Base-by-base conservation (phyloP, 2,329 filamentous ascomycete genomes). In the Paecilomyces sp. region DNA sequence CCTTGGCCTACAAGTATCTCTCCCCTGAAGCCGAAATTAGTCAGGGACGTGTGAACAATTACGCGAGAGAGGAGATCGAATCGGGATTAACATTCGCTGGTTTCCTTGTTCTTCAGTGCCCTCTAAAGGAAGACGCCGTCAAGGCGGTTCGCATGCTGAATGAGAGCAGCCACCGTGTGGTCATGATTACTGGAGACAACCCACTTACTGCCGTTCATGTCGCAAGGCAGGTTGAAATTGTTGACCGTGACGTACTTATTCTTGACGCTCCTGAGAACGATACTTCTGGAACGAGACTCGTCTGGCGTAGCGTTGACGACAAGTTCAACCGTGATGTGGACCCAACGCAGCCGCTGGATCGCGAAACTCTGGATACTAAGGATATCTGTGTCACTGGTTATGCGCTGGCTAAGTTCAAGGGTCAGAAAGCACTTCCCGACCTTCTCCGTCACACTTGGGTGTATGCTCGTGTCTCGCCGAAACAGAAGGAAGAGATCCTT, bases 111-210 rank as follows among this genome's bases (percentile, higher is more conserved):
- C 82, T 99, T 31, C 93, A 97, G 74, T 97, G 92, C 69, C 94
- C 94, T 4, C 82, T 99, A 60, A 99, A 99, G 78, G 92, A 96
- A 28, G 94, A 99, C 74, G 94, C 94, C 54, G 90, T 95, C 77
- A 88, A 94, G 73, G 88, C 94, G 47, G 91, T 99, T 50, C 91
- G 89, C 65, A 97, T 97, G 91, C 84, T 99, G 67, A 99, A 97
- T 72, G 94, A 99, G 80, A 97, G 93, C 77, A 97, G 92, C 77
- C 94, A 99, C 76, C 91, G 94, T 67, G 92, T 96, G 54, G 90
- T 99, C 67, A 99, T 99, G 94, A 99, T 99, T 66, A 99, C 94
- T 61, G 94, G 94, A 72, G 94, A 99, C 75, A 99, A 99, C 74
- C 93, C 94, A 12, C 83, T 99, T 57, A 99, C 94, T 50, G 94